Conservation (phyloP, 352 stramenopile species). For the Pythium dissimile region DNA sequence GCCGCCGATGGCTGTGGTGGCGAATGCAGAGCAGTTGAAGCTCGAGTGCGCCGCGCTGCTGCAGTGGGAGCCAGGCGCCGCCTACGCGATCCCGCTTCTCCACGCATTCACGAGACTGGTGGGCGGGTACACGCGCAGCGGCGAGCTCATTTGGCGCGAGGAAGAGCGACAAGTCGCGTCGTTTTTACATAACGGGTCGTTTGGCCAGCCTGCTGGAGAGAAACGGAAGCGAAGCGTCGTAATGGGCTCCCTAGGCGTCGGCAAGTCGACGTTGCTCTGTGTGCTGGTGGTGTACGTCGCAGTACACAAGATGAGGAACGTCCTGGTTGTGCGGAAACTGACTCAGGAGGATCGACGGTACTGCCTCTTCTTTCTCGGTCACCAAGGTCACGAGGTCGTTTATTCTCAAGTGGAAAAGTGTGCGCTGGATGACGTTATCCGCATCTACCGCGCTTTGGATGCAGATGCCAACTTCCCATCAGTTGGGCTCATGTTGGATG, state of each 20-base stretch:
- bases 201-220: not conserved
- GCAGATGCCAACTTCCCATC: not conserved
- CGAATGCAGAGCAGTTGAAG: not conserved
- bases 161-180: slow-evolving; percentile 9
- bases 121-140: slow-evolving; percentile 4
- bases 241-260: slow-evolving; percentile 8
- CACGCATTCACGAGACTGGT: slow-evolving; percentile 9
- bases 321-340: slow-evolving; percentile 16
- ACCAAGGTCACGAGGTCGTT: slow-evolving; percentile 6
- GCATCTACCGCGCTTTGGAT: not conserved
- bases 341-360: not conserved
- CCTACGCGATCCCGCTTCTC: not conserved
- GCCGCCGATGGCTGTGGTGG: not conserved
- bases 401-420: slow-evolving; percentile 1
- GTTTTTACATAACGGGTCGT: not conserved
- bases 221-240: slow-evolving; percentile 5
- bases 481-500: slow-evolving; percentile 21
- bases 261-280: slow-evolving; percentile 16
- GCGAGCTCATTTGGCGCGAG: slow-evolving; percentile 11
- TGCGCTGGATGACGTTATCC: not conserved
- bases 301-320: slow-evolving; percentile 16
- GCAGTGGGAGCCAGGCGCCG: not conserved
- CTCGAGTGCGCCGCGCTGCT: not conserved
- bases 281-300: slow-evolving; percentile 15
- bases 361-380: slow-evolving; percentile 20